Conservation (phyloP, 2,329 filamentous ascomycete genomes). For the Paracoccidioides lutzii region DNA sequence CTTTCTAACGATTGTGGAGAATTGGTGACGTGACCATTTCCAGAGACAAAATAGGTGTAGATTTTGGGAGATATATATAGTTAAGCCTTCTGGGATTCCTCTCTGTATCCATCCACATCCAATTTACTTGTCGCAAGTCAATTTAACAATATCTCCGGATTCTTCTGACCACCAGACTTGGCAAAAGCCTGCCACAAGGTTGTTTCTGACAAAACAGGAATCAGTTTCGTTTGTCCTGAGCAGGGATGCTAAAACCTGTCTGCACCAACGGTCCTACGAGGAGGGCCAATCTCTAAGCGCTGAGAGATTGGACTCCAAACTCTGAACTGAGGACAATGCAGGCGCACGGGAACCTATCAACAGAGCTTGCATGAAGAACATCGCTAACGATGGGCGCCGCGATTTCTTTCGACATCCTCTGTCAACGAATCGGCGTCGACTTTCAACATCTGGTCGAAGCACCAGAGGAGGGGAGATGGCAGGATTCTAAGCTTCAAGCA, state of each 20-base stretch:
- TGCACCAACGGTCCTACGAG: background rate
- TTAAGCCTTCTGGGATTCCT: no score
- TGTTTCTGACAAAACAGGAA: background rate
- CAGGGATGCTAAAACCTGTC: background rate
- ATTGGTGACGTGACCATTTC: no score
- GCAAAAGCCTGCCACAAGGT: background rate
- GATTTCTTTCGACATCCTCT: background rate
- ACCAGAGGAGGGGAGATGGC: background rate
- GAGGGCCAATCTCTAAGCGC: slow-evolving; percentile 15
- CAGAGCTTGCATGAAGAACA: background rate
- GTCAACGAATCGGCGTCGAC: background rate
- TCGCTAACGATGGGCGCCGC: background rate
- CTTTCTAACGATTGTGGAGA: no score
- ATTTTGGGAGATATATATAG: no score
- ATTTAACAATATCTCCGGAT: no score
- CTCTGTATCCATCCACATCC: no score
- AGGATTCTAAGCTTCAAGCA: no score
- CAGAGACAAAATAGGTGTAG: no score
- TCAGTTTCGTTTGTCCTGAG: background rate
- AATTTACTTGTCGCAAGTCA: no score
- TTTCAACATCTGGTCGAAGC: background rate
- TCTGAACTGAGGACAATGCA: background rate
- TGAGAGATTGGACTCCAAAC: slow-evolving; percentile 7
- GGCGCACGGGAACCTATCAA: background rate
- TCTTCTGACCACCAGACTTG: background rate